These are phyloP conservation scores for Phytophthora nicotianae DNA, from an alignment of 352 stramenopile species.

Conservation along the genomic window DNA sequence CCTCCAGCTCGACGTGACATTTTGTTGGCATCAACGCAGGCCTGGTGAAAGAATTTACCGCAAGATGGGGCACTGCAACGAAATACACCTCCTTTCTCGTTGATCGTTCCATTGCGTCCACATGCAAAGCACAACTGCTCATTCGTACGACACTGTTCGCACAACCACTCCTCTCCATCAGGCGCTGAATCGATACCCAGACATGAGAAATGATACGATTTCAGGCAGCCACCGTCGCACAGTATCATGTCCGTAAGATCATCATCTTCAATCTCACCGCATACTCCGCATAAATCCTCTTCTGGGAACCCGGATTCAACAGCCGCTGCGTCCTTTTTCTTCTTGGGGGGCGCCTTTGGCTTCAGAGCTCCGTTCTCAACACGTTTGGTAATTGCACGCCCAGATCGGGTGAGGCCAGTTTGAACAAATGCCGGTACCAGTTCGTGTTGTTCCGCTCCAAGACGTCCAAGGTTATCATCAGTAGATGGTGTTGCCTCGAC, in stretches of 20 bases:
- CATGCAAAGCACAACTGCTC: constrained; percentile 91
- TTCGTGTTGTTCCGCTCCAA: constrained; percentile 19
- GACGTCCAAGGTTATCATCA: constrained; percentile 11
- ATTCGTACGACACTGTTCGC: constrained; percentile 89
- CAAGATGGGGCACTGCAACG: constrained; percentile 66
- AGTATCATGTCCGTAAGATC: constrained; percentile 86
- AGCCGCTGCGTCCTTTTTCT: constrained; percentile 33
- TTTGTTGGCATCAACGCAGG: constrained; percentile 68
- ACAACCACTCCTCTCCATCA: constrained; percentile 88
- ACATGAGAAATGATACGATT: constrained; percentile 93
- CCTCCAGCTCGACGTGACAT: constrained; percentile 55
- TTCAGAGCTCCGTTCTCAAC: constrained; percentile 42
- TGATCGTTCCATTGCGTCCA: constrained; percentile 86
- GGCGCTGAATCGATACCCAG: constrained; percentile 76
- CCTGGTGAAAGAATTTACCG: constrained; percentile 88
- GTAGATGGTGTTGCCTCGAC: constrained; percentile 2
- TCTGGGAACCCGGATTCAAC: constrained; percentile 59
- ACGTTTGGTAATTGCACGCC: constrained; percentile 70
- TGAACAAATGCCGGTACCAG: constrained; percentile 57
- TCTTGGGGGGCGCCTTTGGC: constrained; percentile 18
- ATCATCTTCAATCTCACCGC: constrained; percentile 85
- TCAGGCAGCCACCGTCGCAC: constrained; percentile 92
- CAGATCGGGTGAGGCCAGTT: constrained; percentile 66
- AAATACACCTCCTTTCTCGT: constrained; percentile 86
- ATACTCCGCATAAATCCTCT: constrained; percentile 79